Evolutionary conservation across 1,139 yeast species (phyloP).

Genomic region (Candida freyschussii): DNA sequence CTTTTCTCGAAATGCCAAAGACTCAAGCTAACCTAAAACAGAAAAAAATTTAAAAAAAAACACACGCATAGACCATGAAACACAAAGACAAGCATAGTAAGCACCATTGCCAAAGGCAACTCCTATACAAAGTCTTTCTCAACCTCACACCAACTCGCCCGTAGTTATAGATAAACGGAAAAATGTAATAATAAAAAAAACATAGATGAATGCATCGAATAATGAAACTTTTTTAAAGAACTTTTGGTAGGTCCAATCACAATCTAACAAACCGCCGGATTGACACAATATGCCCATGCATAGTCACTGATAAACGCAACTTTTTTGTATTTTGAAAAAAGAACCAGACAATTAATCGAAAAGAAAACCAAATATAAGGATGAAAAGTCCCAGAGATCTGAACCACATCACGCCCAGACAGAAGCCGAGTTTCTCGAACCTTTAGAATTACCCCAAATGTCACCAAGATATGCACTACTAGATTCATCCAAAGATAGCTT

Average conservation of each 20-base stretch:
- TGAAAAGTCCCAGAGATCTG: neutral
- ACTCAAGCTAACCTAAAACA: constrained; percentile 3
- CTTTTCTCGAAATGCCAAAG: constrained; percentile 3
- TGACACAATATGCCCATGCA: neutral
- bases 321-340: neutral
- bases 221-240: neutral
- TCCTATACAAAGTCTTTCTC: too few relatives aligned
- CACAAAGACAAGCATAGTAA: neutral
- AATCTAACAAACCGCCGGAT: neutral
- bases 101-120: too few relatives aligned
- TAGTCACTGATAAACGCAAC: neutral
- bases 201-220: neutral
- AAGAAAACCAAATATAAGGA: neutral
- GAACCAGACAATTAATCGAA: constrained; percentile 1
- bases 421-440: constrained; percentile 20
- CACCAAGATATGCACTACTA: constrained; percentile 19
- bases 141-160: too few relatives aligned
- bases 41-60: too few relatives aligned
- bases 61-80: neutral
- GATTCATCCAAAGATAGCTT: constrained; percentile 18
- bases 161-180: neutral
- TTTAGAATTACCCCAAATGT: constrained; percentile 24
- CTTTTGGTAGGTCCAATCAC: neutral
- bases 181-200: neutral
- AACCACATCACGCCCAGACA: constrained; percentile 23